A percentile compares a stretch with the other conserved stretches of the same genome.
Conservation (phyloP, 129 eudicot species). For the Chrysanthemum lavandulifolium region DNA sequence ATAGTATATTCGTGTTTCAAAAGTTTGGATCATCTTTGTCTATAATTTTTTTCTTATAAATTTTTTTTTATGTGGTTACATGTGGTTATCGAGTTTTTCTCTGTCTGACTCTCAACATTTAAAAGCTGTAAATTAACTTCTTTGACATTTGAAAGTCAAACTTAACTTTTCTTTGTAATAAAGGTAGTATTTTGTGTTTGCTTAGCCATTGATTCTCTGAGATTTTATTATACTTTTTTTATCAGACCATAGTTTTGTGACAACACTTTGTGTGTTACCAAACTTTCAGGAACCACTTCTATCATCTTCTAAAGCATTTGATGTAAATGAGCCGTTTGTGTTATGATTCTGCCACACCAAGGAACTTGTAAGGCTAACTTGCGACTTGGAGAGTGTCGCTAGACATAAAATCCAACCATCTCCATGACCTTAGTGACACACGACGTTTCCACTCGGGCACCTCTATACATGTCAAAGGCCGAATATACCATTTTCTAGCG, state of each 20-base stretch:
- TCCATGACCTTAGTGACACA: neutral
- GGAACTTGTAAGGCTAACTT: neutral
- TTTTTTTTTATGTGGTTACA: neutral
- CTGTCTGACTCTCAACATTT: too few species aligned
- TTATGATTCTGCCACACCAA: constrained; percentile 15
- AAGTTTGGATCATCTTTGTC: neutral
- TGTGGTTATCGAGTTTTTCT: neutral
- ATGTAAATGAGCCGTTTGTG: constrained; percentile 33
- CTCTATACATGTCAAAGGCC: neutral
- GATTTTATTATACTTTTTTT: too few species aligned
- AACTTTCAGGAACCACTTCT: constrained; percentile 55
- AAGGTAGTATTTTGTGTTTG: neutral
- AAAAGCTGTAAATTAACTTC: neutral
- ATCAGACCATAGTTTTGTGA: too few species aligned
- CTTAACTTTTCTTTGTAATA: neutral
- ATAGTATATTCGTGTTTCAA: neutral
- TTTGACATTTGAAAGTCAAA: constrained; percentile 11
- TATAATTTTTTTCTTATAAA: too few species aligned
- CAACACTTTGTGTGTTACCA: neutral
- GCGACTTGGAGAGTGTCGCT: constrained; percentile 5
- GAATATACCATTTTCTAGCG: constrained; percentile 8
- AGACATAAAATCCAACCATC: constrained; percentile 10
- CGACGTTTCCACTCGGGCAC: neutral
- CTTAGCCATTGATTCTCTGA: too few species aligned
- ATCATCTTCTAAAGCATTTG: constrained; percentile 53